Evolutionary conservation across 139 green algal species (phyloP), one percentile per base, ranked within the genome.

Genomic region (Tetratostichococcus sp.): DNA sequence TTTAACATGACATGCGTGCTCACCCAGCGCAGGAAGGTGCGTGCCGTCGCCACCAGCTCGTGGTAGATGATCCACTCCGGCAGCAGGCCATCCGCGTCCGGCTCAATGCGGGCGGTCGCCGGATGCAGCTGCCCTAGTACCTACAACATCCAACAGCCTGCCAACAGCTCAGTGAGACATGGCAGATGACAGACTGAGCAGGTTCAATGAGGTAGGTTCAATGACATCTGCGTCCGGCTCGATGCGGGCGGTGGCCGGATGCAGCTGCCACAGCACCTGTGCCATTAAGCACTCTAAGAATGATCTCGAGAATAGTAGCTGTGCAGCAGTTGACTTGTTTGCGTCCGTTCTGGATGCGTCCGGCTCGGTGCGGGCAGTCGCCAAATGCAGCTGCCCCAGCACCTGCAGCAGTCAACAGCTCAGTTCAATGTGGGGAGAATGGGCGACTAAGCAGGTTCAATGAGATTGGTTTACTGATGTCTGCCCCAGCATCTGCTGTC

Each of bases 21-120:
- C 73, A 92, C 90, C 75, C 90, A 81, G 43, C 86, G 82, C 30
- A 98, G 81, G 79, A 94, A 96, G 4, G 89, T 83, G 1, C 84
- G 75, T 1, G 78, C 84, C 1, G 91, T 96, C 32, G 85, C 75
- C 30, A 98, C 85, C 28, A 97, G 84, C 84, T 97, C 91, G 72
- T 98, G 91, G 78, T 97, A 98, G 21, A 98, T 72, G 4, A 98
- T 65, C 91, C 93, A 98, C 75, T 97, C 91, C 16, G 94, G 94
- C 43, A 95, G 82, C 77, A 98, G 83, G 4, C 94, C 94, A 57
- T 97, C 90, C 5, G 88, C 90, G 72, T 98, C 94, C 67, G 86
- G 85, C 1, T 59, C 35, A 68, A 96, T 75, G 2, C 43, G 35
- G 6, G 86, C 81, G 21, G 75, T 86, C 50, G 80, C 83, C 19